phyloP scores from a whole-genome alignment of 345 rosid species.

The Gossypium anomalum region DNA sequence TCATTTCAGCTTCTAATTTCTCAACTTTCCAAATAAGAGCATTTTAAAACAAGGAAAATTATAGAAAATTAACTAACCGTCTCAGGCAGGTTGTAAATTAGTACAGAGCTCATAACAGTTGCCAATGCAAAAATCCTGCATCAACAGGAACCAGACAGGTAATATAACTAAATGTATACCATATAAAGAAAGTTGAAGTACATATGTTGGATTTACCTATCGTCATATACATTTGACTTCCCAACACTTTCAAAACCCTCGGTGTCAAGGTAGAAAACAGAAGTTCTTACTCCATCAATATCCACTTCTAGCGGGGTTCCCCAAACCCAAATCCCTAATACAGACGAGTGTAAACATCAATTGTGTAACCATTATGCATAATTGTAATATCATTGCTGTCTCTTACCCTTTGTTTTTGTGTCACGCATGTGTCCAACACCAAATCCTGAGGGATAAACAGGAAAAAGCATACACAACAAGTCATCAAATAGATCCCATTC shows the following conservation, averaged over 20 bases:
- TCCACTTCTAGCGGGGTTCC: slow-evolving; percentile 80
- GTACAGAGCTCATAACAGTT: slow-evolving; percentile 96
- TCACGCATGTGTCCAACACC: slow-evolving; percentile 99
- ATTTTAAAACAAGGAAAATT: background rate
- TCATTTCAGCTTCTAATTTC: background rate
- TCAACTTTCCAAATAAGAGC: background rate
- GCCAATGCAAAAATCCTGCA: slow-evolving; percentile 98
- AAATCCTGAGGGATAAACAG: slow-evolving; percentile 54
- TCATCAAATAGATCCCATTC: slow-evolving; percentile 15
- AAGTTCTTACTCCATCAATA: slow-evolving; percentile 72
- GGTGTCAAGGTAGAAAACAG: slow-evolving; percentile 91
- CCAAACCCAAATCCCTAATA: slow-evolving; percentile 98
- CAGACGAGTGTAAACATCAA: slow-evolving; percentile 15
- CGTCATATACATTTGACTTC: slow-evolving; percentile 97
- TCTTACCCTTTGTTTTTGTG: slow-evolving; percentile 92
- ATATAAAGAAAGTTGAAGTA: slow-evolving; percentile 11
- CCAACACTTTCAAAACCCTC: slow-evolving; percentile 99
- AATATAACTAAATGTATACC: slow-evolving; percentile 2
- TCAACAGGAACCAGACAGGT: slow-evolving; percentile 16
- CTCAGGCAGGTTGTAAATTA: slow-evolving; percentile 93
- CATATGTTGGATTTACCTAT: slow-evolving; percentile 47
- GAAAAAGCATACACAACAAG: slow-evolving; percentile 12
- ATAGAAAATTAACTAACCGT: slow-evolving; percentile 56
- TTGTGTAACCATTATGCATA: slow-evolving; percentile 6
- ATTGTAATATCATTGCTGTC: slow-evolving; percentile 1